phyloP scores from a whole-genome alignment of 495 filamentous ascomycete species.

The Penicillium pulvis region DNA sequence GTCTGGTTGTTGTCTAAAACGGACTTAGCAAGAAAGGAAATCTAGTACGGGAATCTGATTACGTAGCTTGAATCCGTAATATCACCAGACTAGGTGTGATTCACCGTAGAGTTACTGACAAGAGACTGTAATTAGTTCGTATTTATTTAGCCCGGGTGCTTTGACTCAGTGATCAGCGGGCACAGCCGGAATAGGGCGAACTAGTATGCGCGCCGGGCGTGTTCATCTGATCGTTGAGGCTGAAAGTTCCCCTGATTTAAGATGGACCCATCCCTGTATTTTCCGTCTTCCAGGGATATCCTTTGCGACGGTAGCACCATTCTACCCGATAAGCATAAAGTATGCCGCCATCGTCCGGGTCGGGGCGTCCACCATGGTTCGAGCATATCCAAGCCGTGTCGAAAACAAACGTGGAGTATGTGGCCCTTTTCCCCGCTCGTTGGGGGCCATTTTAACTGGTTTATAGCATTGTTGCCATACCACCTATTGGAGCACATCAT shows the following conservation, averaged over 20 bases:
- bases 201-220: conserved; percentile 13
- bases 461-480: conserved; percentile 45
- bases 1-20: no score
- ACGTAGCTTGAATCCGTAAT: no score
- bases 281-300: background rate
- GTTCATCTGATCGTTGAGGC: conserved; percentile 29
- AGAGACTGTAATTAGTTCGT: background rate
- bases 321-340: background rate
- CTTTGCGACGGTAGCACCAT: background rate
- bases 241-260: conserved; percentile 20
- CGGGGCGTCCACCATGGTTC: conserved; percentile 19
- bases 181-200: conserved; percentile 18
- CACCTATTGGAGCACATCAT: conserved; percentile 46
- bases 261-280: conserved; percentile 6
- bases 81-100: no score
- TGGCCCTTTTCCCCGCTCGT: conserved; percentile 9
- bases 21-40: no score
- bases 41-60: no score
- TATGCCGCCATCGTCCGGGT: conserved; percentile 14
- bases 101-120: no score
- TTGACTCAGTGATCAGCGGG: conserved; percentile 26
- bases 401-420: conserved; percentile 45
- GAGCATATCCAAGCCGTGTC: conserved; percentile 16
- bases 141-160: conserved; percentile 12
- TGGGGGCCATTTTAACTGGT: conserved; percentile 5